A percentile compares a stretch with the other conserved stretches of the same genome.
These are phyloP conservation scores for Xylaria arbuscula DNA, from an alignment of 2,329 filamentous ascomycete genomes.

Conservation along the genomic window DNA sequence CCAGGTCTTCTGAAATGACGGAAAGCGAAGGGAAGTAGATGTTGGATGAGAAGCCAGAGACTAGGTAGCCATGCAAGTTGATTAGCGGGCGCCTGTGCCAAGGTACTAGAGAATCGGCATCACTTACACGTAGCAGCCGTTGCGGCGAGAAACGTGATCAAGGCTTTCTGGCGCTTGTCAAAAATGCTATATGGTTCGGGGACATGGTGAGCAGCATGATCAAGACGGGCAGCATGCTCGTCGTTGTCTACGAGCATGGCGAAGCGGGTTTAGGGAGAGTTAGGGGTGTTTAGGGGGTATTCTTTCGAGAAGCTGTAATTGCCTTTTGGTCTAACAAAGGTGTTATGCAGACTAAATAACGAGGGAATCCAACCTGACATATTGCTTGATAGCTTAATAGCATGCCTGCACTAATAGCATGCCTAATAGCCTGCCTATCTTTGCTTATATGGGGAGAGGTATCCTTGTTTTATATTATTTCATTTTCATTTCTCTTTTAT, in stretches of 20 bases:
- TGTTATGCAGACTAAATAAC: neutral
- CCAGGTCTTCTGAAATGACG: slow-evolving; percentile 56
- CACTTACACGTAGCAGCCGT: slow-evolving; percentile 62
- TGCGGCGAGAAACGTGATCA: slow-evolving; percentile 61
- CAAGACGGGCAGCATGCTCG: neutral
- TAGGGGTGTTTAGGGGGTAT: too few species aligned
- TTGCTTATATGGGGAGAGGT: neutral
- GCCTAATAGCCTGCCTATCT: neutral
- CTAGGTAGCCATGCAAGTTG: slow-evolving; percentile 42
- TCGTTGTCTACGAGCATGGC: slow-evolving; percentile 18
- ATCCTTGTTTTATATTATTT: too few species aligned
- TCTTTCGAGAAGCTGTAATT: neutral
- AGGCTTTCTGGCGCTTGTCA: slow-evolving; percentile 59
- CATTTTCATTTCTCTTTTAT: neutral
- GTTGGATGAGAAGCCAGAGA: slow-evolving; percentile 56
- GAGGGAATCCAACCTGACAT: neutral
- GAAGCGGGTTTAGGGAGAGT: neutral
- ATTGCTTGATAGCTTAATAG: neutral
- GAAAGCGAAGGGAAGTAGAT: slow-evolving; percentile 64
- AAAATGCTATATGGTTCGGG: slow-evolving; percentile 61
- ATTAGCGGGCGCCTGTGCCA: neutral
- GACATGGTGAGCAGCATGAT: neutral
- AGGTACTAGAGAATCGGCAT: slow-evolving; percentile 1
- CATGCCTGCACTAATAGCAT: too few species aligned
- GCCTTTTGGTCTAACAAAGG: neutral